A percentile compares a stretch with the other conserved stretches of the same genome.
phyloP scores from a whole-genome alignment of 1,284 basidiomycete genomes.

The Cutaneotrichosporon mucoides region DNA sequence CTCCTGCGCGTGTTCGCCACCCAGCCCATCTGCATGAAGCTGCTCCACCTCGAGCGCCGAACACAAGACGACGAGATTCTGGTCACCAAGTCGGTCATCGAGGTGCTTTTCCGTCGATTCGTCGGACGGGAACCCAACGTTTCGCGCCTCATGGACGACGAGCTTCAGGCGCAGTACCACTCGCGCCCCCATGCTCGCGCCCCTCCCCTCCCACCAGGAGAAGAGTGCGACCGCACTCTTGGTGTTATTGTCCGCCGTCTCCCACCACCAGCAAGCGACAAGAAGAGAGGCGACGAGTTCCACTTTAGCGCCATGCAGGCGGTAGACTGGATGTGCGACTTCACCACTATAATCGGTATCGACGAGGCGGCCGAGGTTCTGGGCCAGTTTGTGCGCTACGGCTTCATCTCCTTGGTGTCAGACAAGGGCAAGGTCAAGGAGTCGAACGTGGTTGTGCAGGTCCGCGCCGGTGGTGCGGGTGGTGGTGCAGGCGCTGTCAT shows the following conservation, averaged over 20 bases:
- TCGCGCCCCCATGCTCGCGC: conserved; percentile 37
- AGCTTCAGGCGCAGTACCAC: conserved; percentile 43
- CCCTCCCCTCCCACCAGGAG: conserved; percentile 24
- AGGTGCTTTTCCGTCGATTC: conserved; percentile 91
- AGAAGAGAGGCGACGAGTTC: conserved; percentile 53
- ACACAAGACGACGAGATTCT: conserved; percentile 95
- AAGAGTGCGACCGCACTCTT: conserved; percentile 50
- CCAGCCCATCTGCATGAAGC: conserved; percentile 96
- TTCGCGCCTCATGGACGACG: conserved; percentile 41
- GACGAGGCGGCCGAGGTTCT: conserved; percentile 97
- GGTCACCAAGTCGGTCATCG: conserved; percentile 87
- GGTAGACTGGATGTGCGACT: conserved; percentile 96
- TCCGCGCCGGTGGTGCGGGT: conserved; percentile 50
- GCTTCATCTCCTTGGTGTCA: conserved; percentile 72
- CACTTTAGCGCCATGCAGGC: conserved; percentile 83
- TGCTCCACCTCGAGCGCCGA: conserved; percentile 91
- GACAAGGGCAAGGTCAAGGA: conserved; percentile 71
- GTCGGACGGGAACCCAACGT: conserved; percentile 82
- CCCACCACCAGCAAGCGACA: conserved; percentile 12
- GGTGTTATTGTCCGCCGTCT: conserved; percentile 47
- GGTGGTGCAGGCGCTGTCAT: conserved; percentile 41
- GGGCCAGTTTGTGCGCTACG: conserved; percentile 95
- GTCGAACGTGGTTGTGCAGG: conserved; percentile 80
- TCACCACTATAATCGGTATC: conserved; percentile 88
- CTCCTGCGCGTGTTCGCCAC: conserved; percentile 83